Conservation (phyloP, 768 basidiomycete species). For the Tremella fuciformis region DNA sequence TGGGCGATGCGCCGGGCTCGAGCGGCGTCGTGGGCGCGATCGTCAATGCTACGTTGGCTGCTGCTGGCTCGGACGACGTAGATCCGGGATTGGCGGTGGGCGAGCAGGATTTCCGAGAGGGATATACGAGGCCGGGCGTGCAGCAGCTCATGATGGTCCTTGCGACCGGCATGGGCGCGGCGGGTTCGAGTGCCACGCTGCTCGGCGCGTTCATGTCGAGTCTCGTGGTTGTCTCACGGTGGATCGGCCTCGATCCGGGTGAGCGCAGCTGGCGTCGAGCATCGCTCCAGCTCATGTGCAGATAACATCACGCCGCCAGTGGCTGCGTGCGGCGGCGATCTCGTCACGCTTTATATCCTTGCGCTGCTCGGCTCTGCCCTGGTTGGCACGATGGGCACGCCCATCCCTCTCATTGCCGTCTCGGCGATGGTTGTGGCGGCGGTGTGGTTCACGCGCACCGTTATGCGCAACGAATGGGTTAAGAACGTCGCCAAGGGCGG, state of each 20-base stretch:
- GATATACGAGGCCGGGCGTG: conserved; percentile 52
- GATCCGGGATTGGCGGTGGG: conserved; percentile 34
- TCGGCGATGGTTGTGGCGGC: conserved; percentile 53
- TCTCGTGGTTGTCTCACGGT: conserved; percentile 74
- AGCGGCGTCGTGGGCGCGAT: conserved; percentile 12
- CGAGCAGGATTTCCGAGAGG: conserved; percentile 45
- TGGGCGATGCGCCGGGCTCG: conserved; percentile 32
- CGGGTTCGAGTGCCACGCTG: conserved; percentile 70
- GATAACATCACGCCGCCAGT: conserved; percentile 96
- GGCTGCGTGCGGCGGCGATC: conserved; percentile 86
- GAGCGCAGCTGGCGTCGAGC: conserved; percentile 18
- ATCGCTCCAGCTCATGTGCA: conserved; percentile 46
- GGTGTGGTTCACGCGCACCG: conserved; percentile 42
- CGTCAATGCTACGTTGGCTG: conserved; percentile 12
- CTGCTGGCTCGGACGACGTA: conserved; percentile 7
- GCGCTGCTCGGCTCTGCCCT: conserved; percentile 63
- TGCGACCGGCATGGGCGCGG: conserved; percentile 66
- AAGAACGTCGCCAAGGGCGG: conserved; percentile 73
- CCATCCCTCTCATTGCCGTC: conserved; percentile 57
- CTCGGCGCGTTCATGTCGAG: conserved; percentile 91
- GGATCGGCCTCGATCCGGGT: conserved; percentile 80
- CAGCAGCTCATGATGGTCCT: conserved; percentile 54
- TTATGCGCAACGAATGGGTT: conserved; percentile 64
- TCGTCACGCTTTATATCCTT: conserved; percentile 81
- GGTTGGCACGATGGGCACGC: conserved; percentile 64